Percentiles rank a stretch among this genome's conserved stretches.
Evolutionary conservation across 805 yeast species (phyloP).

Genomic region (Wickerhamomyces bovis): DNA sequence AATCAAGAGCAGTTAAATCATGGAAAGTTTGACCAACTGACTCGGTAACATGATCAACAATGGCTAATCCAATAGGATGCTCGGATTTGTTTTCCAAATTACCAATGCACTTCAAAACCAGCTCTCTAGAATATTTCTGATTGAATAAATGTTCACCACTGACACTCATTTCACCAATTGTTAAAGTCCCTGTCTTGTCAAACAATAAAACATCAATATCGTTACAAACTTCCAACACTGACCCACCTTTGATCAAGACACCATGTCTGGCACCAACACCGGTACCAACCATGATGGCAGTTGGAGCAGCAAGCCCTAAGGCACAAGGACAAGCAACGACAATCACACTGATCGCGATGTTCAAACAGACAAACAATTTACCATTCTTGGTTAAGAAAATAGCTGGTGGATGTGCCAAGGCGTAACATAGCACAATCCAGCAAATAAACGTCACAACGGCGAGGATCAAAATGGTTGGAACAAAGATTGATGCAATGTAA

Average conservation of each 20-base stretch:
- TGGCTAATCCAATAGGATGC: slow-evolving; percentile 83
- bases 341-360: slow-evolving; percentile 82
- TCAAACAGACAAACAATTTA: slow-evolving; percentile 59
- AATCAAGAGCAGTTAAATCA: slow-evolving; percentile 12
- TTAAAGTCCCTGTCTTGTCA: slow-evolving; percentile 95
- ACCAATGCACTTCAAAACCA: slow-evolving; percentile 47
- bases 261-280: slow-evolving; percentile 93
- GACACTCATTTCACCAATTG: slow-evolving; percentile 72
- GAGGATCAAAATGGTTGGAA: slow-evolving; percentile 62
- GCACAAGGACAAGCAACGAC: slow-evolving; percentile 99
- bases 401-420: slow-evolving; percentile 37
- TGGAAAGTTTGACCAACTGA: slow-evolving; percentile 2
- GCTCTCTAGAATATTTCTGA: slow-evolving; percentile 5
- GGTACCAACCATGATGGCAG: slow-evolving; percentile 98
- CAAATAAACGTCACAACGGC: slow-evolving; percentile 58
- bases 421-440: slow-evolving; percentile 46
- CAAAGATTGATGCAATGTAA: slow-evolving; percentile 76
- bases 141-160: slow-evolving; percentile 16
- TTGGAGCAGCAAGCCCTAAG: slow-evolving; percentile 93
- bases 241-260: slow-evolving; percentile 90
- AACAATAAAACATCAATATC: slow-evolving; percentile 63
- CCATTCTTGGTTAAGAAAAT: slow-evolving; percentile 48
- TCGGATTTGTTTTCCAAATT: slow-evolving; percentile 65
- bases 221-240: slow-evolving; percentile 69
- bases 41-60: slow-evolving; percentile 35